Percentiles rank a stretch among this genome's conserved stretches.
These are phyloP conservation scores for Parachlorella kessleri DNA, from an alignment of 139 green algal genomes.

Conservation along the genomic window DNA sequence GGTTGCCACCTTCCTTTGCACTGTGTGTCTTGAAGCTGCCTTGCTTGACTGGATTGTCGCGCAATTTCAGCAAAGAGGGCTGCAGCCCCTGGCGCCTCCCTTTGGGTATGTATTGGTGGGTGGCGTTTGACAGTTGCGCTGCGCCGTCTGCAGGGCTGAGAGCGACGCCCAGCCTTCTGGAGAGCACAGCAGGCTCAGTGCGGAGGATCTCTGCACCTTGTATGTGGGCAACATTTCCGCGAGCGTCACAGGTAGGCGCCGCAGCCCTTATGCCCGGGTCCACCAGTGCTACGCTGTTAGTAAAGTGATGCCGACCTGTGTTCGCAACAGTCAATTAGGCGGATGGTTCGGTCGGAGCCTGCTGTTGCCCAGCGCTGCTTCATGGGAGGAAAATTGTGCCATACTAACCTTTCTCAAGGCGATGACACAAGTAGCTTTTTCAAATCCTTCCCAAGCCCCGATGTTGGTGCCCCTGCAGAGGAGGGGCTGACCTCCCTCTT, in stretches of 20 bases:
- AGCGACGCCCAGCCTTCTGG: too few species aligned
- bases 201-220: not conserved
- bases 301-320: not conserved
- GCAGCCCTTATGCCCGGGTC: not conserved
- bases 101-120: not conserved
- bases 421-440: too few species aligned
- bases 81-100: too few species aligned
- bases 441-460: too few species aligned
- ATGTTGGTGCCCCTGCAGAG: not conserved
- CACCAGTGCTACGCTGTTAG: not conserved
- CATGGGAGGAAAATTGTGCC: not conserved
- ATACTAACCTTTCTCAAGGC: too few species aligned
- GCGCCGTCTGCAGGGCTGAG: not conserved
- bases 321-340: not conserved
- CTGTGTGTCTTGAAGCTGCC: not conserved
- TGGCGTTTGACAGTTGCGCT: not conserved
- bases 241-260: not conserved
- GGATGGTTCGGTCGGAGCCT: not conserved
- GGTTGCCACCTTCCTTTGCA: too few species aligned
- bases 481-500: not conserved
- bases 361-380: not conserved
- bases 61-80: not conserved
- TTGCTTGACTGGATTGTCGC: not conserved
- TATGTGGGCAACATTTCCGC: not conserved
- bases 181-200: not conserved